phyloP scores from a whole-genome alignment of 306 rosid species.

The Fagus crenata region DNA sequence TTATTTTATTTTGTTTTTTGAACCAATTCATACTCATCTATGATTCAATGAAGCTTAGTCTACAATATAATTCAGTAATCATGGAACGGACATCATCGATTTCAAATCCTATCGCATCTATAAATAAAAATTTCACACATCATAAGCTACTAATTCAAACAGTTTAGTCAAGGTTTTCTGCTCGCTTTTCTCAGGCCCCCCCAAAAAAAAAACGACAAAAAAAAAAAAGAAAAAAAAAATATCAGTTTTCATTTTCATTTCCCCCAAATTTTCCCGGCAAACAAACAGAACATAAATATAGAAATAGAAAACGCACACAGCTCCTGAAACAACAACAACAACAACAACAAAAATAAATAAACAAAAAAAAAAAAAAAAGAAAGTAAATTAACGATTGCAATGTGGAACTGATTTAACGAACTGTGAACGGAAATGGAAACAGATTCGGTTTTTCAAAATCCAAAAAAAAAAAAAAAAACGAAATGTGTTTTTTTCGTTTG shows the following conservation, averaged over 20 bases:
- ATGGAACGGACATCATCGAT: too few relatives aligned
- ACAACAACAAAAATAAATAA: background rate
- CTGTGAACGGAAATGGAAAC: constrained; percentile 27
- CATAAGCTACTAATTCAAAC: background rate
- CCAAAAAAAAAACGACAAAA: constrained; percentile 22
- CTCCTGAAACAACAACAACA: constrained; percentile 12
- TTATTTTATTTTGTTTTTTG: too few relatives aligned
- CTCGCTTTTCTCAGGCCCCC: constrained; percentile 28
- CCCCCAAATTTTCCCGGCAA: constrained; percentile 25
- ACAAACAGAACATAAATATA: constrained; percentile 25
- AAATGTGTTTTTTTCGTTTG: background rate
- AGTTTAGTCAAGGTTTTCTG: constrained; percentile 15
- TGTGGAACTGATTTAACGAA: constrained; percentile 32
- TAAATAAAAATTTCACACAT: background rate
- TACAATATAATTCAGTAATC: background rate
- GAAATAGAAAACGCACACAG: background rate
- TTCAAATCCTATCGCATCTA: too few relatives aligned
- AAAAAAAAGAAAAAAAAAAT: background rate
- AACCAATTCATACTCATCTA: too few relatives aligned
- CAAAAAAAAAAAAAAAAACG: constrained; percentile 14
- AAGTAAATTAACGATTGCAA: constrained; percentile 29
- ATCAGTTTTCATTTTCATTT: constrained; percentile 2
- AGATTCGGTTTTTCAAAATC: constrained; percentile 24
- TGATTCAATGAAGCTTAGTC: background rate
- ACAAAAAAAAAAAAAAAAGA: constrained; percentile 8